phyloP scores from a whole-genome alignment of 495 filamentous ascomycete species.

The Aspergillus kassunensis region DNA sequence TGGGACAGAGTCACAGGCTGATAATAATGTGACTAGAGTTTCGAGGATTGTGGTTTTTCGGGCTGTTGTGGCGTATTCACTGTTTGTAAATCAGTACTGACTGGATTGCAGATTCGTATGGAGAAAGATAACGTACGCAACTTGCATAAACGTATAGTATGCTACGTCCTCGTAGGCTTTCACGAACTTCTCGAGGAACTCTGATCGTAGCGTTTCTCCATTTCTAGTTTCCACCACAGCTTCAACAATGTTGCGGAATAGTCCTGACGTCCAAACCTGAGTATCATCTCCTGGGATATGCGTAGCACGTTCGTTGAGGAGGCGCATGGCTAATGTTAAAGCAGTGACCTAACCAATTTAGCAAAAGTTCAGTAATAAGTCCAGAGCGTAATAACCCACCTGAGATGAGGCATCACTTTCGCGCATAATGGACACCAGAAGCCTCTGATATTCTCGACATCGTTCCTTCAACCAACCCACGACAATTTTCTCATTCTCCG shows the following conservation, averaged over 20 bases:
- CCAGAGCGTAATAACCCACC: constrained; percentile 18
- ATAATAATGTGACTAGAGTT: constrained; percentile 58
- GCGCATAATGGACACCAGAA: constrained; percentile 51
- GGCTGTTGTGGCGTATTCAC: constrained; percentile 32
- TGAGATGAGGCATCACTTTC: constrained; percentile 47
- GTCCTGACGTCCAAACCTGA: constrained; percentile 57
- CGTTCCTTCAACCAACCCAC: constrained; percentile 74
- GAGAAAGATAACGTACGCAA: constrained; percentile 52
- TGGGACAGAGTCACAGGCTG: constrained; percentile 61
- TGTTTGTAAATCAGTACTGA: constrained; percentile 1
- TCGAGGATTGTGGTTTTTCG: constrained; percentile 43
- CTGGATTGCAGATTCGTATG: not conserved
- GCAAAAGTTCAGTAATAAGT: constrained; percentile 11
- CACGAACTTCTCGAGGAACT: constrained; percentile 73
- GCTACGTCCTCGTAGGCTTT: constrained; percentile 79
- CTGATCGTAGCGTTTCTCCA: constrained; percentile 54
- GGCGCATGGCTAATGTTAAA: constrained; percentile 74
- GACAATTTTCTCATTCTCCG: constrained; percentile 71
- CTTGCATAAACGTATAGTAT: constrained; percentile 69
- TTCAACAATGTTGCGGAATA: constrained; percentile 61
- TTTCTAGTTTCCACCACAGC: constrained; percentile 55
- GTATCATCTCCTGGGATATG: constrained; percentile 57
- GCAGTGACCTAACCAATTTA: constrained; percentile 49
- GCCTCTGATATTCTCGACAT: constrained; percentile 62
- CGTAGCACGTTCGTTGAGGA: constrained; percentile 71